phyloP scores from a whole-genome alignment of 108 stramenopile genomes.

The Parietichytrium sp. region DNA sequence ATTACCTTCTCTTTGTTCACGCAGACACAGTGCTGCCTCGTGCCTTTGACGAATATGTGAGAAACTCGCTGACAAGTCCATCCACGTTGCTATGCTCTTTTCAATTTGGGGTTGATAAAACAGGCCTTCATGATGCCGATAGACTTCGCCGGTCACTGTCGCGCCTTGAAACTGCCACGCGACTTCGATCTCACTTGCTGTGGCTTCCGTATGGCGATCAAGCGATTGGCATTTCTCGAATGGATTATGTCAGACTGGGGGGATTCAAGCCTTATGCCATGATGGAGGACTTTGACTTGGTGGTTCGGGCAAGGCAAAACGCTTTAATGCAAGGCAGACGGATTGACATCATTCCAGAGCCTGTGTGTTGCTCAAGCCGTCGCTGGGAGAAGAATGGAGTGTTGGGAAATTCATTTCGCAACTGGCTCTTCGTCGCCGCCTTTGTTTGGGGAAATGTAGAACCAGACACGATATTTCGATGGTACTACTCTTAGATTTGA shows the following conservation, averaged over 20 bases:
- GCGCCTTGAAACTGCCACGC: background rate
- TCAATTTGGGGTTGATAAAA: background rate
- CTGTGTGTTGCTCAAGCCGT: background rate
- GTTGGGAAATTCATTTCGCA: background rate
- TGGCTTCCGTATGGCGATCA: constrained; percentile 36
- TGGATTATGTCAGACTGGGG: background rate
- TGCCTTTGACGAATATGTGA: background rate
- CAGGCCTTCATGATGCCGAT: background rate
- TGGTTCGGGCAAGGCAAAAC: background rate
- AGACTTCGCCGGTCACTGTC: background rate
- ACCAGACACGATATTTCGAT: background rate
- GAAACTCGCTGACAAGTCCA: background rate
- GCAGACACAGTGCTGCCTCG: background rate
- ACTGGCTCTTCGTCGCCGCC: constrained; percentile 23
- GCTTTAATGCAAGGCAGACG: background rate
- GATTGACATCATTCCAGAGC: background rate
- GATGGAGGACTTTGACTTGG: constrained; percentile 35
- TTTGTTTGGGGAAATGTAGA: background rate
- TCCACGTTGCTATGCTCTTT: background rate
- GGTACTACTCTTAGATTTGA: background rate
- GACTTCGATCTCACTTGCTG: background rate
- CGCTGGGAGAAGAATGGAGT: background rate
- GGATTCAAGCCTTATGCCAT: background rate
- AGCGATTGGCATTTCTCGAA: background rate
- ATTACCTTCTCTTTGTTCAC: background rate